Conservation (phyloP, 2,329 filamentous ascomycete species). For the Aspergillus sp. region DNA sequence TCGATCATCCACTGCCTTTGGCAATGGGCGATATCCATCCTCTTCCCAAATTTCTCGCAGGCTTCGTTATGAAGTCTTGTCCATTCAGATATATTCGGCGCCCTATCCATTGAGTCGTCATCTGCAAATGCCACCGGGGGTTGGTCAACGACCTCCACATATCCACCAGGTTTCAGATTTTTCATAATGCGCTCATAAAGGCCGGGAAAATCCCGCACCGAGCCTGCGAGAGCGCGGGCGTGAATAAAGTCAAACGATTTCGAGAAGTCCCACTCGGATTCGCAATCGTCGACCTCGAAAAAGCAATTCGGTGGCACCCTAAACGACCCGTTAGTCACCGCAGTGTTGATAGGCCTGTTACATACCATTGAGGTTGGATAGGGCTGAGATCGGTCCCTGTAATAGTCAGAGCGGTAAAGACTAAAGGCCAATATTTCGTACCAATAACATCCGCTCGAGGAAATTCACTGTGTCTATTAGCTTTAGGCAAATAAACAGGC, state of each 20-base stretch:
- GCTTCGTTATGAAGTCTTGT: slow-evolving; percentile 18
- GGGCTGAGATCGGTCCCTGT: slow-evolving; percentile 20
- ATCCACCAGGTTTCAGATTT: slow-evolving; percentile 41
- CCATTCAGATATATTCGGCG: slow-evolving; percentile 18
- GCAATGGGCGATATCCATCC: slow-evolving; percentile 24
- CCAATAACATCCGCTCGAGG: slow-evolving; percentile 16
- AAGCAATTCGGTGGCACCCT: slow-evolving; percentile 21
- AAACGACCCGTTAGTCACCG: neutral
- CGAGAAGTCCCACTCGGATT: slow-evolving; percentile 16
- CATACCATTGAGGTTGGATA: slow-evolving; percentile 18
- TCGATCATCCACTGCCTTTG: slow-evolving; percentile 38
- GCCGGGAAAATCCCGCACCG: slow-evolving; percentile 12
- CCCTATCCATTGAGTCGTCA: slow-evolving; percentile 18
- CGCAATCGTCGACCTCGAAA: slow-evolving; percentile 22
- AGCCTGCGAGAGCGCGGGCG: slow-evolving; percentile 16
- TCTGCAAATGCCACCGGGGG: slow-evolving; percentile 21
- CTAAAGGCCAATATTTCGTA: slow-evolving; percentile 1
- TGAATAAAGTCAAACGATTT: slow-evolving; percentile 21
- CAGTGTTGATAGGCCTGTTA: neutral
- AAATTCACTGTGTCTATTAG: slow-evolving; percentile 9
- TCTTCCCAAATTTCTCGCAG: slow-evolving; percentile 24
- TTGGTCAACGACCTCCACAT: slow-evolving; percentile 39
- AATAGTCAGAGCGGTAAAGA: neutral
- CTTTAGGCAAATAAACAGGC: neutral
- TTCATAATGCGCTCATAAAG: slow-evolving; percentile 17